phyloP scores from a whole-genome alignment of 495 filamentous ascomycete species.

The Sphaerosporella brunnea region DNA sequence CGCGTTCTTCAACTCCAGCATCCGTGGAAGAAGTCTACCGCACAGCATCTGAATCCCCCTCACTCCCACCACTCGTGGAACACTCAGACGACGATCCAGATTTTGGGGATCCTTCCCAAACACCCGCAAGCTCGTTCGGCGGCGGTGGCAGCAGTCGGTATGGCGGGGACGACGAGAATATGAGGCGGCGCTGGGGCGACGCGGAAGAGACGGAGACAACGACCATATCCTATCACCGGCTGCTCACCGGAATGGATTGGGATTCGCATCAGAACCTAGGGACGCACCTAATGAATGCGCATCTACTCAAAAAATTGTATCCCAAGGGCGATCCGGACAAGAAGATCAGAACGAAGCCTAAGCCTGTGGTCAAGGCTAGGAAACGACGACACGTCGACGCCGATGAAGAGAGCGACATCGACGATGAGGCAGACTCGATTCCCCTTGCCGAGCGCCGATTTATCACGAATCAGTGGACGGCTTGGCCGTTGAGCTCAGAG shows the following conservation, averaged over 20 bases:
- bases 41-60: background rate
- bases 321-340: no score
- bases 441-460: background rate
- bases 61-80: background rate
- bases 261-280: background rate
- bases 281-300: conserved; percentile 1
- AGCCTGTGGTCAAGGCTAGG: no score
- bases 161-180: conserved; percentile 2
- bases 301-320: conserved; percentile 2
- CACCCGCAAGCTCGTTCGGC: background rate
- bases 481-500: background rate
- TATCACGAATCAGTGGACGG: conserved; percentile 2
- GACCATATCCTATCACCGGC: background rate
- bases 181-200: background rate
- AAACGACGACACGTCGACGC: background rate
- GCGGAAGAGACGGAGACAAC: background rate
- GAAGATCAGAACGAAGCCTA: no score
- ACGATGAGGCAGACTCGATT: no score
- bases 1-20: background rate
- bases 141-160: background rate
- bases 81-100: background rate
- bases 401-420: background rate
- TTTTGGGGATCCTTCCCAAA: background rate
- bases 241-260: background rate
- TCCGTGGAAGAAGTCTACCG: background rate